Conservation (phyloP, 306 rosid genomes). For the Cucurbita ficifolia region DNA sequence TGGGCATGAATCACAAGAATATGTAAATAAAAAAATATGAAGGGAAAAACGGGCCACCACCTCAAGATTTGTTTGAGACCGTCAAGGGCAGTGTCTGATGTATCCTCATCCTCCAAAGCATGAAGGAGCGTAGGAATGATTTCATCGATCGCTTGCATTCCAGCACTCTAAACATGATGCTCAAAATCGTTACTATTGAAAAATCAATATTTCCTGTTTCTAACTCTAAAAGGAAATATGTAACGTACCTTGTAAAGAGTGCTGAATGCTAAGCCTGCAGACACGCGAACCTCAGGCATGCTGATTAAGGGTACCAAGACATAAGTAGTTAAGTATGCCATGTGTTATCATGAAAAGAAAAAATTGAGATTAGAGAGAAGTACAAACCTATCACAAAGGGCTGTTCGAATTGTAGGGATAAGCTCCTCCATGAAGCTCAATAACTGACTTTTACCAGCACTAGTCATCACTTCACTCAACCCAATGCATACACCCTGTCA, state of each 20-base stretch:
- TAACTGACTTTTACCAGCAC: conserved; percentile 84
- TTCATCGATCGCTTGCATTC: conserved; percentile 96
- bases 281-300: conserved; percentile 74
- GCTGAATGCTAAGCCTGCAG: conserved; percentile 92
- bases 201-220: not conserved
- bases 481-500: conserved; percentile 94
- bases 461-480: conserved; percentile 93
- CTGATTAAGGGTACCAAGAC: conserved; percentile 26
- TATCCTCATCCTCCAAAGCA: conserved; percentile 80
- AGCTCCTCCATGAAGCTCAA: conserved; percentile 92
- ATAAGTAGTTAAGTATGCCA: not conserved
- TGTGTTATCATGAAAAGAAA: not conserved
- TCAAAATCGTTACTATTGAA: not conserved
- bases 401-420: conserved; percentile 83
- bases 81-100: conserved; percentile 92
- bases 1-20: not conserved
- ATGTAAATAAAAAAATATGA: not conserved
- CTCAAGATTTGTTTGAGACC: conserved; percentile 97
- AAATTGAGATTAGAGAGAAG: not conserved
- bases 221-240: not conserved
- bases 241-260: conserved; percentile 73
- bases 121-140: conserved; percentile 90
- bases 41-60: conserved; percentile 15
- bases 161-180: conserved; percentile 59
- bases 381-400: conserved; percentile 82